A percentile compares a stretch with the other conserved stretches of the same genome.
phyloP scores from a whole-genome alignment of 345 rosid species.

The Linum trigynum region DNA sequence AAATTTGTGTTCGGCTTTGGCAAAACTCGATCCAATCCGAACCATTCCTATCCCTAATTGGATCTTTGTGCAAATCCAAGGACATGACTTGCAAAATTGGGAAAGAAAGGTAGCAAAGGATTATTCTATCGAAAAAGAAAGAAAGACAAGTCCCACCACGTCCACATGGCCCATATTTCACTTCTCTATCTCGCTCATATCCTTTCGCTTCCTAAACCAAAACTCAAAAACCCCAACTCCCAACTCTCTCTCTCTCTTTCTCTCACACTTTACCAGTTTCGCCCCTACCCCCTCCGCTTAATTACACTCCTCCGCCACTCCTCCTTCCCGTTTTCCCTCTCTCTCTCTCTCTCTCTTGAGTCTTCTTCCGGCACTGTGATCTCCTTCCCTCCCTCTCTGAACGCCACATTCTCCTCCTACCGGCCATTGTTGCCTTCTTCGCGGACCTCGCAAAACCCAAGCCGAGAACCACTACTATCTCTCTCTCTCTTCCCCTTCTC shows the following conservation, averaged over 20 bases:
- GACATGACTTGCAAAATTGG: too few relatives aligned
- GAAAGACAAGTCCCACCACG: neutral
- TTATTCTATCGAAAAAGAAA: too few relatives aligned
- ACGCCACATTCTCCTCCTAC: conserved; percentile 8
- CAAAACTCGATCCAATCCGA: too few relatives aligned
- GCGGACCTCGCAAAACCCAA: neutral
- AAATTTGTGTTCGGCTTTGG: too few relatives aligned
- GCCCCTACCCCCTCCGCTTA: neutral
- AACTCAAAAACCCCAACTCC: neutral
- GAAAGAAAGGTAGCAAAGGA: too few relatives aligned
- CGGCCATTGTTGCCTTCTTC: neutral
- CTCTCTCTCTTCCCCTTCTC: conserved; percentile 1
- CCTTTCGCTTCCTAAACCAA: neutral
- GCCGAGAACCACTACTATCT: neutral
- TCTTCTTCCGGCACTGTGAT: too few relatives aligned
- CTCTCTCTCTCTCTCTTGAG: too few relatives aligned
- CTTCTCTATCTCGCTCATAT: neutral
- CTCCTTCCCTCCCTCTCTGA: too few relatives aligned
- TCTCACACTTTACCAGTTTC: neutral
- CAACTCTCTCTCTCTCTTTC: neutral
- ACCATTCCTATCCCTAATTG: too few relatives aligned
- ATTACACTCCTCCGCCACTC: conserved; percentile 1
- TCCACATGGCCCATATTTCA: neutral
- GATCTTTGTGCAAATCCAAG: too few relatives aligned
- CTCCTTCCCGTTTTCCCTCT: too few relatives aligned